A percentile compares a stretch with the other conserved stretches of the same genome.
Evolutionary conservation across 768 basidiomycete genomes (phyloP).

Genomic region (Russula brevipes): DNA sequence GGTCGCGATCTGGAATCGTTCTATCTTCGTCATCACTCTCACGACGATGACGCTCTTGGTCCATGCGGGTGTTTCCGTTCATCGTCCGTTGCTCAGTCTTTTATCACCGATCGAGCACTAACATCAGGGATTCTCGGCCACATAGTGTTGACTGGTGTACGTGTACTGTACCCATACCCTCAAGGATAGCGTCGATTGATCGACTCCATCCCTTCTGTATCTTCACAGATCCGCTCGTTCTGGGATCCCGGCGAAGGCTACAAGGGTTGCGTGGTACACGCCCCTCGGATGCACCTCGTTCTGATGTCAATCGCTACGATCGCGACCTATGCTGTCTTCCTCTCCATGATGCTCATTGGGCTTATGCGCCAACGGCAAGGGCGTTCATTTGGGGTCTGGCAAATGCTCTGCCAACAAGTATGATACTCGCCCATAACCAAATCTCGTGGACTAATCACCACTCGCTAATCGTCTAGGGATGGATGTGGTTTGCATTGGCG

Average conservation of each 20-base stretch:
- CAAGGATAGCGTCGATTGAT: neutral
- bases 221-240: conserved; percentile 1
- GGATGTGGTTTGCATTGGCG: conserved; percentile 15
- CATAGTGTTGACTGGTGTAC: conserved; percentile 6
- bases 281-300: neutral
- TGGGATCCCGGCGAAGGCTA: conserved; percentile 1
- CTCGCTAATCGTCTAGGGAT: conserved; percentile 6
- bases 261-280: neutral
- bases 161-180: neutral
- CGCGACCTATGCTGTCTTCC: conserved; percentile 1
- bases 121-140: neutral
- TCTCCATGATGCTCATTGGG: conserved; percentile 3
- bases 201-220: neutral
- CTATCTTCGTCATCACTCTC: neutral
- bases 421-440: neutral
- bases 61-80: conserved; percentile 1
- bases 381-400: conserved; percentile 9
- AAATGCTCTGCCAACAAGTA: conserved; percentile 13
- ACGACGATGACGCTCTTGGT: neutral
- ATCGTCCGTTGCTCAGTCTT: neutral
- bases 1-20: conserved; percentile 7
- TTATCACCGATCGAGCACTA: neutral
- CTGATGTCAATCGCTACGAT: conserved; percentile 8
- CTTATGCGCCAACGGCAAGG: neutral
- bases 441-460: neutral